phyloP scores from a whole-genome alignment of 1,284 basidiomycete genomes.

The Naganishia liquefaciens region DNA sequence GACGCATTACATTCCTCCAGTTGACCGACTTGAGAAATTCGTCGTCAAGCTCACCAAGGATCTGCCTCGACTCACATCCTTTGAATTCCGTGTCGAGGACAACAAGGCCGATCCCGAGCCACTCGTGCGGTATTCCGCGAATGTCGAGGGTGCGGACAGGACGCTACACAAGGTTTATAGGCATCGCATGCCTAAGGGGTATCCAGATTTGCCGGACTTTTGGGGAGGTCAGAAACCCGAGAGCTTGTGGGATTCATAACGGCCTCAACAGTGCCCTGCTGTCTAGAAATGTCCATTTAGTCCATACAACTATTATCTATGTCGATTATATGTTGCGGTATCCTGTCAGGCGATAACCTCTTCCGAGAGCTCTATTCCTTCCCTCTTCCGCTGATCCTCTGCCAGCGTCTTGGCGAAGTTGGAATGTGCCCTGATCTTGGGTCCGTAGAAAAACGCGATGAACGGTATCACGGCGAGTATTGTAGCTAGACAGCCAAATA shows the following conservation, averaged over 20 bases:
- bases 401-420: conserved; percentile 46
- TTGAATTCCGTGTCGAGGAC: conserved; percentile 9
- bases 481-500: conserved; percentile 32
- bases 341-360: neutral
- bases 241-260: conserved; percentile 2
- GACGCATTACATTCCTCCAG: conserved; percentile 6
- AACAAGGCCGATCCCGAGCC: conserved; percentile 5
- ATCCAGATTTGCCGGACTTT: conserved; percentile 9
- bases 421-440: conserved; percentile 43
- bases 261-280: neutral
- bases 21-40: conserved; percentile 13
- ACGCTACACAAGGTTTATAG: neutral
- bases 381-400: conserved; percentile 41
- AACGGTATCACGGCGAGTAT: conserved; percentile 46
- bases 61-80: neutral
- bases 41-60: conserved; percentile 7
- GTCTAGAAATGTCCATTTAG: neutral
- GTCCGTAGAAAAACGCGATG: conserved; percentile 45
- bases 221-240: conserved; percentile 2
- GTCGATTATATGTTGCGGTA: neutral
- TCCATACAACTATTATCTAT: neutral
- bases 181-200: conserved; percentile 17
- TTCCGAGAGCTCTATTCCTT: neutral
- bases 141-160: neutral
- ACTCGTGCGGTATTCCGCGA: conserved; percentile 1